Evolutionary conservation across 176 grass and related monocot species (phyloP), one percentile per base, ranked within the genome.

Genomic region (Zea mays): DNA sequence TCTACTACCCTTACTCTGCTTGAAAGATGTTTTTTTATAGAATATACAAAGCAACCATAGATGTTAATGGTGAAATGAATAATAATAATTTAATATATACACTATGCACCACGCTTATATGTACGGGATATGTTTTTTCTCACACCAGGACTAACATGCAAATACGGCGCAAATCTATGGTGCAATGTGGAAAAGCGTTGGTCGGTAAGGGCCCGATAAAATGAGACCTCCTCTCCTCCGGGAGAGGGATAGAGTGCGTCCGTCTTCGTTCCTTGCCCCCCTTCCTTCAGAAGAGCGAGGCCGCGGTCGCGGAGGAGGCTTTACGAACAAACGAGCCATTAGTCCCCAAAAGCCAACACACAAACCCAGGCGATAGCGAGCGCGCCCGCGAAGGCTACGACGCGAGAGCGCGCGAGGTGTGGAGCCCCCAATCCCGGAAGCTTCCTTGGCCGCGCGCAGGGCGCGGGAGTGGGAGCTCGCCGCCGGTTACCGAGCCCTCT

Each of bases 311-410:
- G 75, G 74, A 76, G 69, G 86, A 84, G 86, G 90, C 76, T 83
- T 83, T 79, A 62, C 79, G 61, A 79, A 83, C 81, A 81, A 56
- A 80, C 55, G 14, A 44, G 66, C 33, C 67, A 77, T 81, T 66
- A 67, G 72, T 42, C 37, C 36, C 56, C 69, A 33, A 57, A 57
- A 79, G 60, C 76, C 83, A 39, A 74, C 62, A 72, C 77, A 59
- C 61, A 65, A 72, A 68, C 86, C 56, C 77, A 81, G 81, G 81
- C 86, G 76, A 70, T 11, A 88, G 81, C 69, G 69, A 74, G 80
- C 74, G 61, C 50, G 75, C 74, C 51, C 20, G n/a, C 21, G 64
- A 15, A 49, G 70, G 70, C 55, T 42, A 76, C 63, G 16, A 43
- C 75, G 75, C 69, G 72, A 57, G 72, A 47, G 60, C 33, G 75